phyloP scores from a whole-genome alignment of 805 yeast genomes.

The Saturnispora hagleri region DNA sequence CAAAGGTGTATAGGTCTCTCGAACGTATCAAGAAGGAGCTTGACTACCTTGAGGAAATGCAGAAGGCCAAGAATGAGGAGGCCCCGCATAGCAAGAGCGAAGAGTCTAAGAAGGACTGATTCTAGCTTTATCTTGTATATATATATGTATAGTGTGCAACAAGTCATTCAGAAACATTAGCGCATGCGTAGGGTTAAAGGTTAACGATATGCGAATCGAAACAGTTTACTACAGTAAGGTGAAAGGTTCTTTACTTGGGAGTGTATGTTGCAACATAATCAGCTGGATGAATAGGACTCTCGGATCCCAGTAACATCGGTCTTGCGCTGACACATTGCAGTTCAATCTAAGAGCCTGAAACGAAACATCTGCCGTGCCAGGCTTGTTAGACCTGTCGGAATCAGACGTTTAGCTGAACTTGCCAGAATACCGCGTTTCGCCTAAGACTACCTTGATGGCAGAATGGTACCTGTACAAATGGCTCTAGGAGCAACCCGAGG shows the following conservation, averaged over 20 bases:
- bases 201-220: too few relatives aligned
- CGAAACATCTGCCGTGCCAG: slow-evolving; percentile 66
- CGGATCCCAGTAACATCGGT: slow-evolving; percentile 19
- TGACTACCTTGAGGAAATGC: slow-evolving; percentile 42
- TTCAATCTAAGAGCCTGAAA: slow-evolving; percentile 64
- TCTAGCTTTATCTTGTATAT: background rate
- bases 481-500: slow-evolving; percentile 31
- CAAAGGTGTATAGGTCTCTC: slow-evolving; percentile 90
- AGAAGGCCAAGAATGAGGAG: slow-evolving; percentile 18
- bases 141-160: background rate
- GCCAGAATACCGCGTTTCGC: slow-evolving; percentile 18
- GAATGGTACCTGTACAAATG: slow-evolving; percentile 35
- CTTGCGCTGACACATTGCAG: slow-evolving; percentile 30
- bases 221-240: too few relatives aligned
- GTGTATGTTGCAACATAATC: slow-evolving; percentile 44
- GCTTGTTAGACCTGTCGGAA: slow-evolving; percentile 64
- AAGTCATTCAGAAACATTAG: background rate
- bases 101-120: background rate
- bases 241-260: too few relatives aligned
- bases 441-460: slow-evolving; percentile 31
- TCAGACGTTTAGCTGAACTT: slow-evolving; percentile 54
- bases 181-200: background rate
- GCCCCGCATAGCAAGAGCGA: background rate
- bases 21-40: slow-evolving; percentile 80
- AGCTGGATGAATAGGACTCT: slow-evolving; percentile 29